A percentile compares a stretch with the other conserved stretches of the same genome.
These are phyloP conservation scores for Sonneratia alba DNA, from an alignment of 345 rosid genomes.

Conservation along the genomic window DNA sequence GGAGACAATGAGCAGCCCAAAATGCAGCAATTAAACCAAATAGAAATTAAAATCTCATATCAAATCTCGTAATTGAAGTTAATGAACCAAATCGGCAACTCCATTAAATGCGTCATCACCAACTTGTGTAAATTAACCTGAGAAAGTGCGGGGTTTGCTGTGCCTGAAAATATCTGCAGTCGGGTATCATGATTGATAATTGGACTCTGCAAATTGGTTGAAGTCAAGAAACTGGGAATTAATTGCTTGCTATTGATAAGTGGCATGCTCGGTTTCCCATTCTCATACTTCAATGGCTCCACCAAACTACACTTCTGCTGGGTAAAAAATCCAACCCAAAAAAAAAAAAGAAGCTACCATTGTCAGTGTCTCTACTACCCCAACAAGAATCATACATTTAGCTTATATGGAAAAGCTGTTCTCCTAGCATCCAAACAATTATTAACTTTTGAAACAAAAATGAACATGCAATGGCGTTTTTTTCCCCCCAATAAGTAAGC, in stretches of 20 bases:
- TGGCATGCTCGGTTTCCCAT: slow-evolving; percentile 41
- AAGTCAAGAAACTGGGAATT: slow-evolving; percentile 27
- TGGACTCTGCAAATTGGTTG: slow-evolving; percentile 28
- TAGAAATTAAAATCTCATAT: background rate
- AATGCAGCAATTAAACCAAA: background rate
- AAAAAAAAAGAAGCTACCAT: background rate
- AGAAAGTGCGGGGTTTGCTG: slow-evolving; percentile 80
- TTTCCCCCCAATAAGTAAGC: too few relatives aligned
- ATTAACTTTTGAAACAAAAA: too few relatives aligned
- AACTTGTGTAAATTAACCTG: slow-evolving; percentile 34
- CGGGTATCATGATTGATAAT: slow-evolving; percentile 44
- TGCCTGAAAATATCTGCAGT: slow-evolving; percentile 84
- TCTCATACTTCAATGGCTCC: slow-evolving; percentile 54
- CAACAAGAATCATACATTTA: background rate
- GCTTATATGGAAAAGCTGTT: too few relatives aligned
- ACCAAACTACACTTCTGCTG: slow-evolving; percentile 47
- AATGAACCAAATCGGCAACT: background rate
- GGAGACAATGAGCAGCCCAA: too few relatives aligned
- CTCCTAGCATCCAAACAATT: too few relatives aligned
- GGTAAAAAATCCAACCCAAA: background rate
- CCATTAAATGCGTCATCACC: background rate
- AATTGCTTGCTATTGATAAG: slow-evolving; percentile 21
- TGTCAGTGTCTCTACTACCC: background rate
- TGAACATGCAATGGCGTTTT: too few relatives aligned
- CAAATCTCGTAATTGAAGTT: background rate